Percentiles rank a stretch among this genome's conserved stretches.
Conservation (phyloP, 202 grass and related monocot species). For the Schoenoplectus tabernaemontani region DNA sequence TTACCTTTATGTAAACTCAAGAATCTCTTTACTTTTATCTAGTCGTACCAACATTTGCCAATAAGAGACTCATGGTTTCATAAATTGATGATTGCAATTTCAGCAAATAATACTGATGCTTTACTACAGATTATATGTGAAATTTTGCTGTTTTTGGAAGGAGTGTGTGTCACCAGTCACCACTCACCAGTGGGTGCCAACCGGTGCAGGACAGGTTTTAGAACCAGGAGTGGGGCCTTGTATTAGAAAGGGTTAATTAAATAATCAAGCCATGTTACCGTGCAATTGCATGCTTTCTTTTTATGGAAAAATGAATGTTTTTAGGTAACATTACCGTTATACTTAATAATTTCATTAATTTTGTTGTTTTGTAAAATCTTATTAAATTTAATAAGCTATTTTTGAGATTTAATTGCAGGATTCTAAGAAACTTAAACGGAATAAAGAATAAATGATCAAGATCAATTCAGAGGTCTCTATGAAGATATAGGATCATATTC, state of each 20-base stretch:
- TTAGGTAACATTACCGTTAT: background rate
- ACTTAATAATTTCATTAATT: too few species aligned
- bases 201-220: background rate
- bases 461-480: too few species aligned
- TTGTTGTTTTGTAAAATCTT: too few species aligned
- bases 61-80: background rate
- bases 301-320: background rate
- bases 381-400: too few species aligned
- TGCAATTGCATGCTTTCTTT: background rate
- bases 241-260: conserved; percentile 1
- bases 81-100: conserved; percentile 6
- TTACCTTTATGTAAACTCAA: background rate
- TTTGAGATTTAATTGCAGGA: too few species aligned
- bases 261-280: background rate
- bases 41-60: background rate
- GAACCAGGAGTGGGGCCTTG: background rate
- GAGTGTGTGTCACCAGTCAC: background rate
- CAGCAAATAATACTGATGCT: background rate
- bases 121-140: background rate
- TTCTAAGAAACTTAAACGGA: too few species aligned
- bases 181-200: background rate
- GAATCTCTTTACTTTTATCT: background rate
- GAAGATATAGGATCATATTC: too few species aligned
- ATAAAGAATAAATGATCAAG: too few species aligned
- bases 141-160: background rate